Conservation (phyloP, 176 grass and related monocot genomes). For the Ananas comosus region DNA sequence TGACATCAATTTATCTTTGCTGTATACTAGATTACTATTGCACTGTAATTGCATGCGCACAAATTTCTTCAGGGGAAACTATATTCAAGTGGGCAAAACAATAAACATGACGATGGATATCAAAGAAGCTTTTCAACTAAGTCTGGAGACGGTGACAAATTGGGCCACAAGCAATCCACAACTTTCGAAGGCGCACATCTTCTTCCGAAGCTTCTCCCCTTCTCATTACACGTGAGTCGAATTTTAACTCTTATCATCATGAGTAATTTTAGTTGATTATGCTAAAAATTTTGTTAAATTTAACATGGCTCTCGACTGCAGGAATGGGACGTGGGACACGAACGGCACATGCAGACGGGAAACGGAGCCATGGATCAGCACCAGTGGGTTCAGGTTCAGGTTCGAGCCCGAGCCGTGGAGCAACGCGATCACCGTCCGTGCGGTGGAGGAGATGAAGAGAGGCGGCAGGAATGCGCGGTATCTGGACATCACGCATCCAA, state of each 20-base stretch:
- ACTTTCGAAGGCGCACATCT: constrained; percentile 16
- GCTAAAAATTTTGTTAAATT: too few species aligned
- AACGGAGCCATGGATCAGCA: constrained; percentile 5
- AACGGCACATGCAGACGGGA: constrained; percentile 17
- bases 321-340: constrained; percentile 30
- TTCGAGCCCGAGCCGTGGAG: constrained; percentile 25
- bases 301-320: neutral
- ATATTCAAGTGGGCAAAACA: constrained; percentile 25
- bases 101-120: constrained; percentile 29
- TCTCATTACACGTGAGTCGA: constrained; percentile 24
- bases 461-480: constrained; percentile 6
- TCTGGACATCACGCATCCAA: constrained; percentile 33
- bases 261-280: too few species aligned
- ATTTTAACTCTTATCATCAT: too few species aligned
- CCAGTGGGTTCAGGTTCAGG: neutral
- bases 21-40: too few species aligned
- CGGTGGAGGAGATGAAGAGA: constrained; percentile 17
- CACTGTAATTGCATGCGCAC: neutral
- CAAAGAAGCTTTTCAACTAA: constrained; percentile 33
- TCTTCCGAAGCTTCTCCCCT: constrained; percentile 29
- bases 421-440: constrained; percentile 9
- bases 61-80: constrained; percentile 27
- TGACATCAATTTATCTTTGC: too few species aligned
- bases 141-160: constrained; percentile 19
- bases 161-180: constrained; percentile 24